Evolutionary conservation across 1,284 basidiomycete species (phyloP), one percentile per base, ranked within the genome.

Genomic region (Austroboletus novae-zelandiae): DNA sequence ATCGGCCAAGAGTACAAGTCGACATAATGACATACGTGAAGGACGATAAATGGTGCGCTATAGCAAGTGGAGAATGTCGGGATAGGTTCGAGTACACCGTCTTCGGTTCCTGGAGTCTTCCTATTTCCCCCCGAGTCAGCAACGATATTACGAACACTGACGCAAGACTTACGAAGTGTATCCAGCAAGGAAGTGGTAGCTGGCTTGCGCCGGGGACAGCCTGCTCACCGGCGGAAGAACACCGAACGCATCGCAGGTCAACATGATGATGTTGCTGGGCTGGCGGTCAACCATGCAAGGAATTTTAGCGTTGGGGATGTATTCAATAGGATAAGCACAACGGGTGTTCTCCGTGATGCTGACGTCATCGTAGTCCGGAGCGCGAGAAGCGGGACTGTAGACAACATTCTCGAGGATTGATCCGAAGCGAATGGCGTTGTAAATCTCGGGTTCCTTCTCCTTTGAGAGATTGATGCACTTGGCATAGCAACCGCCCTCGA

Each of bases 51-150:
- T 30, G 97, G 96, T 55, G 97, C 96, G 62, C 91, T 93, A 81
- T 98, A 98, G 74, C 95, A 98, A 34, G 96, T 98, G 27, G 94
- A 98, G 85, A 99, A 99, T 45, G 97, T 99, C 20, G 97, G 97
- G 60, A 96, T 95, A 51, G 96, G 97, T 75, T 98, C 96, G 50
- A 96, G 81, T 43, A 99, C 91, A 70, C 97, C 96, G 67, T 98
- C 96, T 70, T 99, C 96, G 18, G 96, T 99, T 57, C 96, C 96
- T 18, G 96, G 96, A 4, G 93, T 96, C 79, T 92, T 92, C 66
- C 83, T 86, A 49, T 35, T 52, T 8, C 48, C 14, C 10, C 39
- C 32, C 46, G 13, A 48, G 52, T 50, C 56, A 56, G 43, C 17
- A 29, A 34, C 10, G 13, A 25, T 25, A 25, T 20, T 17, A 15